These are phyloP conservation scores for Nymphaea thermarum DNA, from an alignment of 164 flowering plant species.

Conservation along the genomic window DNA sequence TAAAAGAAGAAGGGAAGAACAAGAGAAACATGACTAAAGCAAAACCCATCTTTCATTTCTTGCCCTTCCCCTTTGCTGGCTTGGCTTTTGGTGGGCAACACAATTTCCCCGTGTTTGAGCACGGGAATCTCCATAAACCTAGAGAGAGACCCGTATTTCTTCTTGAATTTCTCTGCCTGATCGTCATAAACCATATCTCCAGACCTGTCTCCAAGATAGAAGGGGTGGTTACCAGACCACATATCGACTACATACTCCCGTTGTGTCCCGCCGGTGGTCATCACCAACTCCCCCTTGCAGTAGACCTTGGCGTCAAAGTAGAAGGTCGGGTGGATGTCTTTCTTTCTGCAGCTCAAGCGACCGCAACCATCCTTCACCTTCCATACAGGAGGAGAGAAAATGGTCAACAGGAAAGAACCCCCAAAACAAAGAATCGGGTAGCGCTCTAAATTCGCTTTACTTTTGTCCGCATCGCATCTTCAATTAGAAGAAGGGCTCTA, in stretches of 20 bases:
- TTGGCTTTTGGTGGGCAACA: slow-evolving; percentile 34
- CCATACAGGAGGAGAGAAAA: no score
- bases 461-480: no score
- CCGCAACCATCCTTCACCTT: slow-evolving; percentile 2
- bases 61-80: slow-evolving; percentile 23
- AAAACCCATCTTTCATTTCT: slow-evolving; percentile 22
- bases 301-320: slow-evolving; percentile 63
- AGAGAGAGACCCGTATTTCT: slow-evolving; percentile 41
- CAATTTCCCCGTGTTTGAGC: slow-evolving; percentile 57
- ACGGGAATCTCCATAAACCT: slow-evolving; percentile 55
- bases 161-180: slow-evolving; percentile 71
- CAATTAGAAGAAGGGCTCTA: no score
- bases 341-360: slow-evolving; percentile 52
- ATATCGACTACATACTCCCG: slow-evolving; percentile 80
- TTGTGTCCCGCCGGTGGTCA: slow-evolving; percentile 83
- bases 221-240: slow-evolving; percentile 91
- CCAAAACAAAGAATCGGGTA: no score
- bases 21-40: not conserved
- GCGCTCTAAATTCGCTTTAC: no score
- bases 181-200: slow-evolving; percentile 38
- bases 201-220: slow-evolving; percentile 56
- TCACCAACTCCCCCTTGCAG: slow-evolving; percentile 74
- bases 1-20: no score
- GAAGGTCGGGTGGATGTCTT: slow-evolving; percentile 69
- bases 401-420: no score